These are phyloP conservation scores for Sclerotinia borealis DNA, from an alignment of 2,329 filamentous ascomycete species.

Conservation along the genomic window DNA sequence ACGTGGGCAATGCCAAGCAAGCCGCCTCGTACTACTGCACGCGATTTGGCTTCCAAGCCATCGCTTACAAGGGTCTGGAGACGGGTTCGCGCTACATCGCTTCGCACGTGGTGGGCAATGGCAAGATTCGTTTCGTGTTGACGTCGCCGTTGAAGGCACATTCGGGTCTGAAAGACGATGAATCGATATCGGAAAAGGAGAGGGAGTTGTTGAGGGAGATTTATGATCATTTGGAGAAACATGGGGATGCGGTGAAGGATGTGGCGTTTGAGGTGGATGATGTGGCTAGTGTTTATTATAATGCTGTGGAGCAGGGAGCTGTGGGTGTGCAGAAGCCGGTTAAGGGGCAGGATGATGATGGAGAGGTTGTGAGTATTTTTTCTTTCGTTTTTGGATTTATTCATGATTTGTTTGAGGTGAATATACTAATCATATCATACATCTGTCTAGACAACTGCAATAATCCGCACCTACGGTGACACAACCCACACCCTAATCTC, in stretches of 20 bases:
- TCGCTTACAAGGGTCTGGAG: constrained; percentile 84
- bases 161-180: constrained; percentile 48
- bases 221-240: constrained; percentile 74
- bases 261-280: constrained; percentile 93
- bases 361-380: constrained; percentile 31
- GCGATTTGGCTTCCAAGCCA: constrained; percentile 75
- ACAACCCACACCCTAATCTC: constrained; percentile 90
- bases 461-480: constrained; percentile 88
- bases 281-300: constrained; percentile 70
- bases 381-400: not conserved
- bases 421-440: not conserved
- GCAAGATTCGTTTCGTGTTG: constrained; percentile 73
- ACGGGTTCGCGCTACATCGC: constrained; percentile 76
- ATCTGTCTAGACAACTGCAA: constrained; percentile 50
- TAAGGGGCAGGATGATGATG: constrained; percentile 50
- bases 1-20: constrained; percentile 95
- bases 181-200: constrained; percentile 59
- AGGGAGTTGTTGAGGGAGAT: constrained; percentile 64
- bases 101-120: constrained; percentile 77
- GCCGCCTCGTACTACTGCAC: constrained; percentile 82
- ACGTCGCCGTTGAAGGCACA: constrained; percentile 70
- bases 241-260: constrained; percentile 92
- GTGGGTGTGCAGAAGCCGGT: constrained; percentile 56
- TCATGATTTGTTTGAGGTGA: no score
- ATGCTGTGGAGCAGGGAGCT: constrained; percentile 62